These are phyloP conservation scores for Porcisia deanei DNA, from an alignment of 208 protist genomes.

Conservation along the genomic window DNA sequence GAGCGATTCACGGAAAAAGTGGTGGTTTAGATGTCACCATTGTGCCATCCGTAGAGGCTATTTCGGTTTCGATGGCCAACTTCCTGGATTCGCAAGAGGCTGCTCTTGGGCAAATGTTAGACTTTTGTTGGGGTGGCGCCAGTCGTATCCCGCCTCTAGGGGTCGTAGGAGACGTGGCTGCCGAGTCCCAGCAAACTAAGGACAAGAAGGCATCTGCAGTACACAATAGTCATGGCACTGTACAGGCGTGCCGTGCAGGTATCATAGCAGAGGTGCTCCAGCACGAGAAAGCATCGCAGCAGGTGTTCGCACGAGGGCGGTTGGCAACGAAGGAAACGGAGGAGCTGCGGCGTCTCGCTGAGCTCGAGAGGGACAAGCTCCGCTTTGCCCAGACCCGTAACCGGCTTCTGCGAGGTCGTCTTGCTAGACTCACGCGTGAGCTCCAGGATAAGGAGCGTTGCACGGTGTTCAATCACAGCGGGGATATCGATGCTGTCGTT, in stretches of 20 bases:
- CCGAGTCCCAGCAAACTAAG: background rate
- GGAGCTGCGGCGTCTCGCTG: conserved; percentile 41
- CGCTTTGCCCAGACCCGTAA: conserved; percentile 43
- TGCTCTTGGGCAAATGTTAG: conserved; percentile 27
- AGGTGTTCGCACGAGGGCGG: conserved; percentile 16
- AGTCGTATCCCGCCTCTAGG: background rate
- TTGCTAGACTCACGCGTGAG: conserved; percentile 33
- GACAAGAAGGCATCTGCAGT: background rate
- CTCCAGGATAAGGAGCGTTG: conserved; percentile 8
- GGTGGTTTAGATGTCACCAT: no score
- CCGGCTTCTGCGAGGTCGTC: conserved; percentile 33
- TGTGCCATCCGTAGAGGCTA: background rate
- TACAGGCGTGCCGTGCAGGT: background rate
- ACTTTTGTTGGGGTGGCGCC: background rate
- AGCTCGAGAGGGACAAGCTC: conserved; percentile 55
- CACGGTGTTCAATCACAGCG: background rate
- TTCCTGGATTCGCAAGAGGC: conserved; percentile 44
- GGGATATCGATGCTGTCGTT: no score
- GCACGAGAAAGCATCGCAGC: conserved; percentile 27
- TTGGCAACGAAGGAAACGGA: conserved; percentile 25
- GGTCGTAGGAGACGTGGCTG: background rate
- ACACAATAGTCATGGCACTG: background rate
- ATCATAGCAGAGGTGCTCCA: conserved; percentile 18
- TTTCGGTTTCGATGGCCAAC: conserved; percentile 20
- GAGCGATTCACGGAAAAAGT: background rate